Conservation (phyloP, 768 basidiomycete genomes). For the Tricholoma hemisulphureum region DNA sequence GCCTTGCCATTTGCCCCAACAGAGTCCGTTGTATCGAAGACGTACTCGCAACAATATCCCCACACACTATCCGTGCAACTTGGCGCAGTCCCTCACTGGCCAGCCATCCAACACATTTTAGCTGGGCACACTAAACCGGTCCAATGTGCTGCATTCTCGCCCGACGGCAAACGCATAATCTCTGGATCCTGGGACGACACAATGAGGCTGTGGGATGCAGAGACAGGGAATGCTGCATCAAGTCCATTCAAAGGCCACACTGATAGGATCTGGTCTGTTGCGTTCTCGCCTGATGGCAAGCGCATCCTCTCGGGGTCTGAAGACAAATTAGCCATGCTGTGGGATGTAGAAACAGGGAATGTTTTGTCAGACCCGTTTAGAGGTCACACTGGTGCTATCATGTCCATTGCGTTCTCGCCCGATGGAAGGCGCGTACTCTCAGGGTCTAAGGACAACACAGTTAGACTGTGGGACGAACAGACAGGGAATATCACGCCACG, state of each 20-base stretch:
- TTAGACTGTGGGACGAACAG: slow-evolving; percentile 7
- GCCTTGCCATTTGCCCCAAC: slow-evolving; percentile 22
- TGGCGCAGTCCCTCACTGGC: neutral
- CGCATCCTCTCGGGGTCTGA: neutral
- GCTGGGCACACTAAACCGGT: neutral
- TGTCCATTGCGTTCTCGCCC: neutral
- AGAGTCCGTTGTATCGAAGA: neutral
- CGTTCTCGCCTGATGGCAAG: neutral
- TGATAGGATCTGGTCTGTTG: neutral
- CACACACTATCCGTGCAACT: neutral
- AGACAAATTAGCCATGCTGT: neutral
- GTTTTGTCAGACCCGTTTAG: neutral
- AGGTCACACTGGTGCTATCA: neutral
- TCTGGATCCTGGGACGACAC: neutral
- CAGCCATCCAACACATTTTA: neutral
- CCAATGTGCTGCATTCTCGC: neutral
- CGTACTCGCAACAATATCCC: neutral
- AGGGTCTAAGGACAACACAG: neutral
- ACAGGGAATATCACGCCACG: too few relatives aligned
- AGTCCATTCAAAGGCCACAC: neutral
- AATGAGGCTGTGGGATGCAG: neutral
- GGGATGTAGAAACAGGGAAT: neutral
- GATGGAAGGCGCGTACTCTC: neutral
- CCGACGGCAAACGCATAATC: neutral
- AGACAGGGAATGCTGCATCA: neutral